These are phyloP conservation scores for Sporothrix curviconia DNA, from an alignment of 2,329 filamentous ascomycete species.

Conservation along the genomic window DNA sequence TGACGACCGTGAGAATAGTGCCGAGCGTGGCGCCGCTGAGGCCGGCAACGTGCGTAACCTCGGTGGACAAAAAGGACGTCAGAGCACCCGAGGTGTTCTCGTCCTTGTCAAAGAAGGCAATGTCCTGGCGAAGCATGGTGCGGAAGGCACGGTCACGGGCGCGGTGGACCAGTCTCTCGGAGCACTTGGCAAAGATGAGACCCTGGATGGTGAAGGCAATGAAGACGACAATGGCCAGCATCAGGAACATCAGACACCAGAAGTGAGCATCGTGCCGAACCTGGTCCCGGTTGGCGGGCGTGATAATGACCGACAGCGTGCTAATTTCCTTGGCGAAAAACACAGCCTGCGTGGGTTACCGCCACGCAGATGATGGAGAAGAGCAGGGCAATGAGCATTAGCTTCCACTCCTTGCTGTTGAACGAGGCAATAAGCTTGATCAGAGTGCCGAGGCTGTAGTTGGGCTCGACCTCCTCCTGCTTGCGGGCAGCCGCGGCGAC, in stretches of 20 bases:
- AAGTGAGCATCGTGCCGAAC: slow-evolving; percentile 70
- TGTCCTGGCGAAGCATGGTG: slow-evolving; percentile 84
- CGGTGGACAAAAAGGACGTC: slow-evolving; percentile 81
- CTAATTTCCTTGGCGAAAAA: slow-evolving; percentile 87
- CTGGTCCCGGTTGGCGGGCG: slow-evolving; percentile 40
- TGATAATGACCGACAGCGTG: slow-evolving; percentile 35
- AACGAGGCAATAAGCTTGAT: slow-evolving; percentile 75
- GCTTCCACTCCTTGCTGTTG: slow-evolving; percentile 64
- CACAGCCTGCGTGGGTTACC: slow-evolving; percentile 60
- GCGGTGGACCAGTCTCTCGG: slow-evolving; percentile 77
- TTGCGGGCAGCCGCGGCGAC: slow-evolving; percentile 55
- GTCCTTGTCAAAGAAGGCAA: slow-evolving; percentile 82
- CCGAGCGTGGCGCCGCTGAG: slow-evolving; percentile 83
- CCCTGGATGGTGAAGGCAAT: slow-evolving; percentile 64
- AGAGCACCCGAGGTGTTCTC: slow-evolving; percentile 85
- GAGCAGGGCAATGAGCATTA: slow-evolving; percentile 67
- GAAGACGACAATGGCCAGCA: slow-evolving; percentile 70
- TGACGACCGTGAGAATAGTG: slow-evolving; percentile 72
- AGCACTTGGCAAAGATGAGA: slow-evolving; percentile 72
- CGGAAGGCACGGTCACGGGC: slow-evolving; percentile 79
- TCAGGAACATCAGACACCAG: slow-evolving; percentile 83
- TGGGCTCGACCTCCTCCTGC: slow-evolving; percentile 35
- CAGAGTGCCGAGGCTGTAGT: slow-evolving; percentile 66
- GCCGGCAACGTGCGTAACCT: slow-evolving; percentile 82
- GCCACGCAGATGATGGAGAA: slow-evolving; percentile 69